These are phyloP conservation scores for Cyclotella kingstonii DNA, from an alignment of 108 stramenopile genomes.

Conservation along the genomic window DNA sequence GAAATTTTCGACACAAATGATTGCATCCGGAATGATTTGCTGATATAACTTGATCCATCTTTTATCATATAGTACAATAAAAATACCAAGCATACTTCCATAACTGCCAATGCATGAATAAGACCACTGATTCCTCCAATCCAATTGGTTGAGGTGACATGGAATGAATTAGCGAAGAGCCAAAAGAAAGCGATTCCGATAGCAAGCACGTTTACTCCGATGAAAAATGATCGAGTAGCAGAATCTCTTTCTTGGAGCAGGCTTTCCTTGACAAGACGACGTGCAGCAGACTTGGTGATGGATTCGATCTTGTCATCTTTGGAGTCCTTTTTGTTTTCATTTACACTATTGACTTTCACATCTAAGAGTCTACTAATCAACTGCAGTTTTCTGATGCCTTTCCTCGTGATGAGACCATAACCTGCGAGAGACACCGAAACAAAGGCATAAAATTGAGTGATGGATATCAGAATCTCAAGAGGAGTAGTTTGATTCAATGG, in stretches of 20 bases:
- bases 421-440: constrained; percentile 50
- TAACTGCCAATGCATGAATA: constrained; percentile 77
- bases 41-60: constrained; percentile 47
- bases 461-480: constrained; percentile 73
- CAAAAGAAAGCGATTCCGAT: constrained; percentile 83
- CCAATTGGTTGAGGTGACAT: constrained; percentile 74
- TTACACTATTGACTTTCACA: constrained; percentile 2
- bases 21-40: constrained; percentile 44
- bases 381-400: constrained; percentile 50
- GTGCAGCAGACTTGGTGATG: constrained; percentile 21
- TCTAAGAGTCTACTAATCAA: constrained; percentile 54
- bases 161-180: constrained; percentile 78
- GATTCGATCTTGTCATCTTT: constrained; percentile 19
- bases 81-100: constrained; percentile 71
- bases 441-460: constrained; percentile 78
- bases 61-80: constrained; percentile 75
- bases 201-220: constrained; percentile 56
- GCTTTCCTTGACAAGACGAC: constrained; percentile 59
- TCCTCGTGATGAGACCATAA: constrained; percentile 40
- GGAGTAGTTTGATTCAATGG: constrained; percentile 78
- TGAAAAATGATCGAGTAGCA: constrained; percentile 53
- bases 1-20: constrained; percentile 39
- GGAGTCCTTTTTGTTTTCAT: constrained; percentile 6
- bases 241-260: constrained; percentile 57
- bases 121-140: constrained; percentile 77